Base-by-base conservation (phyloP, 805 yeast species). In the Schwanniomyces occidentalis region DNA sequence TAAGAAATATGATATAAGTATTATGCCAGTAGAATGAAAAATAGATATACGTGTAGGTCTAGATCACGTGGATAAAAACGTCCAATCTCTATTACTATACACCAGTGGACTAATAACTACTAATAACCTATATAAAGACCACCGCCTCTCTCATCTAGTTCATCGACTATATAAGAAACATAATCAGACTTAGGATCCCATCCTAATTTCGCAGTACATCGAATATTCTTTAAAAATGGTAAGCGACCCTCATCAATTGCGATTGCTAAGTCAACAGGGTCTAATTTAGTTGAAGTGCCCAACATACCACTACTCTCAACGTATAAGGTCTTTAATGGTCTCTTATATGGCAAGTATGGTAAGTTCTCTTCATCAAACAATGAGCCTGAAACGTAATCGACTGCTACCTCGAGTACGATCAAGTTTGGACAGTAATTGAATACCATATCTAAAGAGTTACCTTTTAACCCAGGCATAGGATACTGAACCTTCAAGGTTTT, bases 231-330 rank as follows among this genome's bases (percentile, higher is more conserved):
- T 52, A 93, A 65, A 24, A 65, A 45, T 0, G 95, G 95, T 12
- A 93, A 58, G 47, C 95, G 65, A 7, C 78, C 81, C 40, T 90
- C 96, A 52, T 78, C 72, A 14, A 90, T 62, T 0, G 97, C 96
- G 30, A 89, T 73, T 0, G 93, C 85, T 38, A 93, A 65, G 56
- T 91, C 97, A 47, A 87, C 84, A 0, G 98, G 96, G 49, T 86
- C 87, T 21, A 93, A 63, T 51, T 87, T 87, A 16, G 82, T 76
- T 2, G 88, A 75, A 38, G 90, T 86, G 2, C 97, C 97, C 40
- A 85, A 61, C 63, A 82, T 78, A 2, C 98, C 97, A 41, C 95
- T 82, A 29, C 95, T 82, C 38, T 86, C 91, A 16, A 93, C 71
- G 51, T 78, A 77, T 22, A 93, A 57, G 1, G 78, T 73, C 34